These are phyloP conservation scores for Pluteus cervinus DNA, from an alignment of 768 basidiomycete species.

Conservation along the genomic window DNA sequence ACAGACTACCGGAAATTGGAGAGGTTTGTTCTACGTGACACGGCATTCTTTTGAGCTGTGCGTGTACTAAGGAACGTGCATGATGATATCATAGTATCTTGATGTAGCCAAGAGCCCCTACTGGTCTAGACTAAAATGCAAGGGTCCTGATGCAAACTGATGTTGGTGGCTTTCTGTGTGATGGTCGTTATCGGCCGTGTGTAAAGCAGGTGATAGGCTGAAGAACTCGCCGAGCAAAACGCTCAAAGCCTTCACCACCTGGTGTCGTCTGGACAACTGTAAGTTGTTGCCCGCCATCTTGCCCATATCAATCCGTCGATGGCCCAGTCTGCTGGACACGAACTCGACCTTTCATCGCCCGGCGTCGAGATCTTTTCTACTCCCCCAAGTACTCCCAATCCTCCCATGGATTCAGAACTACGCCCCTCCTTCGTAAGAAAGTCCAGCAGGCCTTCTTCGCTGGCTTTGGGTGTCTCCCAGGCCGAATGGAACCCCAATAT, in stretches of 20 bases:
- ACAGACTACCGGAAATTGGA: slow-evolving; percentile 60
- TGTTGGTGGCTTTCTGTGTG: no score
- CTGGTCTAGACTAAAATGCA: no score
- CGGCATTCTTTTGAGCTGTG: slow-evolving; percentile 56
- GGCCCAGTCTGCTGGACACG: no score
- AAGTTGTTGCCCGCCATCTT: no score
- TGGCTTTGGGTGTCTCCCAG: slow-evolving; percentile 33
- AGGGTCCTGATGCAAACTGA: no score
- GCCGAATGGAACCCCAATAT: slow-evolving; percentile 37
- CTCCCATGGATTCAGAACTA: slow-evolving; percentile 12
- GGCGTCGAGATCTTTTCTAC: slow-evolving; percentile 8
- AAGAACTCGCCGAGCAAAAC: no score
- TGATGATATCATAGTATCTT: slow-evolving; percentile 9
- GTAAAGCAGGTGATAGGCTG: no score
- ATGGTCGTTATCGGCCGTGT: no score
- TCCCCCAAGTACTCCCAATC: slow-evolving; percentile 2
- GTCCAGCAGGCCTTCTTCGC: slow-evolving; percentile 36
- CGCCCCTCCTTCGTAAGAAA: slow-evolving; percentile 36
- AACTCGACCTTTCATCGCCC: no score
- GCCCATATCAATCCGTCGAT: no score
- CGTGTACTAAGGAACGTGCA: neutral
- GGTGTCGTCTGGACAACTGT: no score
- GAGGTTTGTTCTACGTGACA: slow-evolving; percentile 61
- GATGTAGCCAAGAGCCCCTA: neutral
- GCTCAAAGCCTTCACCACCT: no score